Evolutionary conservation across 345 rosid species (phyloP), one percentile per base, ranked within the genome.

Genomic region (Fremontodendron californicum): DNA sequence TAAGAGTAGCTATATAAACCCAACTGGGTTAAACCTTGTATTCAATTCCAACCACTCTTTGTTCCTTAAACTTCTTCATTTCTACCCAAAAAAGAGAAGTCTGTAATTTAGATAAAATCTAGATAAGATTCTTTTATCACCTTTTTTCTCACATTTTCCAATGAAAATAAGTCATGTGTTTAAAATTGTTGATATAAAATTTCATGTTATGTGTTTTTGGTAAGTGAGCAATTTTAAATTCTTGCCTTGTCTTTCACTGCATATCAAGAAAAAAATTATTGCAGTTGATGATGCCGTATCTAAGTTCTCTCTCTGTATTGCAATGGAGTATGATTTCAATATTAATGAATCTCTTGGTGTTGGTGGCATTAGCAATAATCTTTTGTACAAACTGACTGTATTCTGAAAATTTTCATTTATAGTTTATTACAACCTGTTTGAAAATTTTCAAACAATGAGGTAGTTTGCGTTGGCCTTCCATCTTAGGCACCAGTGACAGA

Each of bases 381-480:
- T 23, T 5, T 25, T 3, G 12, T 55, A 61, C 39, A 15, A 31
- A 29, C 39, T 29, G 39, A 61, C 39, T 29, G 39, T 61, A 29
- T 31, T 61, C 39, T 15, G 40, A 61, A 29, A 31, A 6, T 6
- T 62, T 62, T 5, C 18, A 23, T 18, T 62, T 62, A 19, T 52
- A 15, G 23, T 33, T 31, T 62, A 62, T 62, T 15, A 61, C 40
- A 29, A 61, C 40, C 39, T 61, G 42, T 62, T 33, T 62, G 67
- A 31, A n/a, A 65, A 65, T 65, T 21, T 51, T 35, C 49, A n/a
- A 65, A 65, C 16, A 65, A 65, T 65, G 70, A 65, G 29, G 16
- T 39, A 39, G 10, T 39, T 64, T 39, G 48, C 10, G 18, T 16
- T 63, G 19, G 10, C 43, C 45, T 33, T 63, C 25, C 45, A 63